Percentiles rank a stretch among this genome's conserved stretches.
Conservation (phyloP, 2,329 filamentous ascomycete genomes). For the Ophiostoma triangulosporum region DNA sequence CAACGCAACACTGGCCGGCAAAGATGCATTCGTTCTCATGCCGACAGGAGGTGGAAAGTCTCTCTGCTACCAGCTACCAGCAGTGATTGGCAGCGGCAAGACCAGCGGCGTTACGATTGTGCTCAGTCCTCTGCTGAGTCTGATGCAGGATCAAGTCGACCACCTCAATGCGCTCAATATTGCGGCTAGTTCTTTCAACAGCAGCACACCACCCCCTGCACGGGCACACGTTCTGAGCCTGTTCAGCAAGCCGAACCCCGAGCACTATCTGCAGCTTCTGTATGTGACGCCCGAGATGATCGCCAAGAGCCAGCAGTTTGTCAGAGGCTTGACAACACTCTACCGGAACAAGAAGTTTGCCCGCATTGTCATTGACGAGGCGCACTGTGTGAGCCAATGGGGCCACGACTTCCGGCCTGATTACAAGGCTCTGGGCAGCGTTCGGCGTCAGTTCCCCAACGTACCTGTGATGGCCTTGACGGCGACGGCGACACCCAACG, state of each 20-base stretch:
- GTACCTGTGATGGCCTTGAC: constrained; percentile 92
- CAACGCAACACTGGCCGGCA: constrained; percentile 75
- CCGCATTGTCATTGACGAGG: constrained; percentile 90
- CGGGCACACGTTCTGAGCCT: constrained; percentile 52
- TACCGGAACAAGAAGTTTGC: constrained; percentile 61
- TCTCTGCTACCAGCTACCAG: constrained; percentile 88
- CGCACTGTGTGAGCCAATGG: constrained; percentile 99
- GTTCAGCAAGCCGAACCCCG: constrained; percentile 49
- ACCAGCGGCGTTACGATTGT: constrained; percentile 84
- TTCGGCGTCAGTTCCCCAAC: constrained; percentile 57
- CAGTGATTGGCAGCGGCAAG: constrained; percentile 65
- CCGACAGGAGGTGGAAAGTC: constrained; percentile 96
- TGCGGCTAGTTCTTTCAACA: constrained; percentile 68
- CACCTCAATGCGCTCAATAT: constrained; percentile 66
- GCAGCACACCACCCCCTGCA: constrained; percentile 52
- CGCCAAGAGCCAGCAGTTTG: constrained; percentile 60
- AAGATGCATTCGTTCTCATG: constrained; percentile 94
- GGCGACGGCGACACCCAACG: constrained; percentile 85
- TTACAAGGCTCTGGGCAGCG: constrained; percentile 72
- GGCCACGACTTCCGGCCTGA: constrained; percentile 95
- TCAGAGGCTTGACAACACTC: constrained; percentile 51
- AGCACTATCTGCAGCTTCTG: constrained; percentile 69
- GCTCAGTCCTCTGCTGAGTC: constrained; percentile 82
- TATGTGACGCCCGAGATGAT: constrained; percentile 98
- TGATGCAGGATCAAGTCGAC: constrained; percentile 94